These are phyloP conservation scores for Venturia asperata DNA, from an alignment of 2,329 filamentous ascomycete species.

Conservation along the genomic window DNA sequence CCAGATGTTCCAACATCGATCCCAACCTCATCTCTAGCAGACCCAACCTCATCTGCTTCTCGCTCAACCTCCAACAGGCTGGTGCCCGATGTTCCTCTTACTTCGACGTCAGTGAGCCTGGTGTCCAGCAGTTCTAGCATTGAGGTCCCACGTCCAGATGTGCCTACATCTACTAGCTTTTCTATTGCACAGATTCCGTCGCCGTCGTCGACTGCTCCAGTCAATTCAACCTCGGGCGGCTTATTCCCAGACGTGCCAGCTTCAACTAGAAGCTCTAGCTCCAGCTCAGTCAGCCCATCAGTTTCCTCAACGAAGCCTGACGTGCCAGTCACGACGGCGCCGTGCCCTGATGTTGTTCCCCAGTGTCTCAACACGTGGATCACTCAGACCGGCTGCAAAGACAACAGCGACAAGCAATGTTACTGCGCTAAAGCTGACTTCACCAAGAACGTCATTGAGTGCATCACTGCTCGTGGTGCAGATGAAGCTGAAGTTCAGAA, in stretches of 20 bases:
- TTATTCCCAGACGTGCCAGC: not conserved
- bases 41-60: not conserved
- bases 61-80: not conserved
- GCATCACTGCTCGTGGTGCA: slow-evolving; percentile 69
- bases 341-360: slow-evolving; percentile 66
- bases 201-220: not conserved
- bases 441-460: slow-evolving; percentile 71
- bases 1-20: not conserved
- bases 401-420: slow-evolving; percentile 77
- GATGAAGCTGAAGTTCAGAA: slow-evolving; percentile 58
- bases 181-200: not conserved
- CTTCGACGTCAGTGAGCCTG: not conserved
- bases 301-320: slow-evolving; percentile 12
- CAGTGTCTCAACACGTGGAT: slow-evolving; percentile 91
- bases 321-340: slow-evolving; percentile 19
- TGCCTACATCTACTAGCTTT: not conserved
- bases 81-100: not conserved
- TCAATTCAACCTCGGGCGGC: not conserved
- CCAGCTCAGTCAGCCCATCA: not conserved
- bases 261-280: not conserved
- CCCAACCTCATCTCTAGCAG: slow-evolving; percentile 7
- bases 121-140: not conserved
- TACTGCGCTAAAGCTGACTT: slow-evolving; percentile 78
- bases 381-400: slow-evolving; percentile 62
- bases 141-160: not conserved